Percentiles rank a stretch among this genome's conserved stretches.
Evolutionary conservation across 768 basidiomycete genomes (phyloP).

Genomic region (Crucibulum laeve): DNA sequence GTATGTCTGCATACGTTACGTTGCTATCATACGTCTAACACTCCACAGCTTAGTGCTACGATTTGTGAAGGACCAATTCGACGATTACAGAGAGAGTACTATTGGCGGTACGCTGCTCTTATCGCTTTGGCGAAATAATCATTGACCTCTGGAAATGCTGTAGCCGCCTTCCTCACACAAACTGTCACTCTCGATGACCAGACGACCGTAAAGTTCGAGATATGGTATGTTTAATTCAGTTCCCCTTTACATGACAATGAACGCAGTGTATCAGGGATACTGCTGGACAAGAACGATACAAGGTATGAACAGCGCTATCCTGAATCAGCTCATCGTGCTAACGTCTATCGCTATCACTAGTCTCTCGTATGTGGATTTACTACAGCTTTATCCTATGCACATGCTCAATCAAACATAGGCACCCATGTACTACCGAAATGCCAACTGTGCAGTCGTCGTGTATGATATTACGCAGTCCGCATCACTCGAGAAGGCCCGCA

Average conservation of each 20-base stretch:
- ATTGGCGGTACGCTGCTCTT: slow-evolving; percentile 65
- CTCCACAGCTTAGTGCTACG: slow-evolving; percentile 78
- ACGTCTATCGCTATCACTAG: slow-evolving; percentile 16
- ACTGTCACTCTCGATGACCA: slow-evolving; percentile 88
- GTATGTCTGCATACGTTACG: slow-evolving; percentile 35
- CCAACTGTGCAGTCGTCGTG: slow-evolving; percentile 90
- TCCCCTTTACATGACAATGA: slow-evolving; percentile 5
- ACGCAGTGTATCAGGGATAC: slow-evolving; percentile 65
- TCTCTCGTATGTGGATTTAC: slow-evolving; percentile 30
- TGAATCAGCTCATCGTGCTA: slow-evolving; percentile 10
- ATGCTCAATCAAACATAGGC: slow-evolving; percentile 40
- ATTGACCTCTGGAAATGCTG: slow-evolving; percentile 11
- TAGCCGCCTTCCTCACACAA: slow-evolving; percentile 98
- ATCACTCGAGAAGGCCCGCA: slow-evolving; percentile 91
- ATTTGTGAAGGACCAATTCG: slow-evolving; percentile 96
- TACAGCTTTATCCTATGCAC: slow-evolving; percentile 4
- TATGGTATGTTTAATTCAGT: slow-evolving; percentile 58
- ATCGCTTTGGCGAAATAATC: slow-evolving; percentile 6
- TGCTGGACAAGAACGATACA: slow-evolving; percentile 93
- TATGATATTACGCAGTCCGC: slow-evolving; percentile 93
- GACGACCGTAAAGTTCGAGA: slow-evolving; percentile 95
- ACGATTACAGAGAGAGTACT: slow-evolving; percentile 93
- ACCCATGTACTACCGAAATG: slow-evolving; percentile 96
- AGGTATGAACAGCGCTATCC: slow-evolving; percentile 40
- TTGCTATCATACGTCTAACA: slow-evolving; percentile 17